A percentile compares a stretch with the other conserved stretches of the same genome.
Evolutionary conservation across 495 filamentous ascomycete species (phyloP).

Genomic region (Evansstolkia leycettana): DNA sequence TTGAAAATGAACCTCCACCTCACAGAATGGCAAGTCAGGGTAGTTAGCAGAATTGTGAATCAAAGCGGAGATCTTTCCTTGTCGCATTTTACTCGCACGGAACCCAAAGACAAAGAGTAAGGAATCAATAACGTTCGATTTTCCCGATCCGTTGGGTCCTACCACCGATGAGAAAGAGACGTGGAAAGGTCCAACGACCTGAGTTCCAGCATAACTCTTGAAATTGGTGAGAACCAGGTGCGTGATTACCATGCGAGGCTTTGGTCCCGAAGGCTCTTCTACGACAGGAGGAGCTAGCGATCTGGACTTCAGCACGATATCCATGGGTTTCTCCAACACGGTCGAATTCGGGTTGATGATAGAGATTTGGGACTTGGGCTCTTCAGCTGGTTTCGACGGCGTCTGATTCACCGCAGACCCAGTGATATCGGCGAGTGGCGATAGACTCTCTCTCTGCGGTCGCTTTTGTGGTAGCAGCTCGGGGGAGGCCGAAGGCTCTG

Average conservation of each 20-base stretch:
- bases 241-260: slow-evolving; percentile 79
- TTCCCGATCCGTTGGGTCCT: slow-evolving; percentile 93
- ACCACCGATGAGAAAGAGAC: slow-evolving; percentile 98
- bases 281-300: slow-evolving; percentile 49
- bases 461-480: slow-evolving; percentile 37
- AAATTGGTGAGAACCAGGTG: slow-evolving; percentile 87
- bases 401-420: slow-evolving; percentile 52
- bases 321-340: slow-evolving; percentile 78
- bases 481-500: slow-evolving; percentile 42
- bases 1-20: slow-evolving; percentile 91
- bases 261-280: slow-evolving; percentile 60
- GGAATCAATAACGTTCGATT: slow-evolving; percentile 98
- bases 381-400: slow-evolving; percentile 24
- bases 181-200: slow-evolving; percentile 95
- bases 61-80: slow-evolving; percentile 94
- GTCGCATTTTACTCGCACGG: slow-evolving; percentile 96
- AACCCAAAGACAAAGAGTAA: slow-evolving; percentile 97
- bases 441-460: slow-evolving; percentile 35
- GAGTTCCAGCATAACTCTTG: slow-evolving; percentile 93
- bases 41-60: slow-evolving; percentile 90
- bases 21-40: slow-evolving; percentile 77
- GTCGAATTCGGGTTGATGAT: slow-evolving; percentile 63
- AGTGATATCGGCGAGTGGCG: slow-evolving; percentile 70
- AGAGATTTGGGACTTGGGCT: slow-evolving; percentile 37
- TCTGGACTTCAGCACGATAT: slow-evolving; percentile 84